Percentiles rank a stretch among this genome's conserved stretches.
Evolutionary conservation across 1,284 basidiomycete genomes (phyloP).

Genomic region (Stereum hirsutum): DNA sequence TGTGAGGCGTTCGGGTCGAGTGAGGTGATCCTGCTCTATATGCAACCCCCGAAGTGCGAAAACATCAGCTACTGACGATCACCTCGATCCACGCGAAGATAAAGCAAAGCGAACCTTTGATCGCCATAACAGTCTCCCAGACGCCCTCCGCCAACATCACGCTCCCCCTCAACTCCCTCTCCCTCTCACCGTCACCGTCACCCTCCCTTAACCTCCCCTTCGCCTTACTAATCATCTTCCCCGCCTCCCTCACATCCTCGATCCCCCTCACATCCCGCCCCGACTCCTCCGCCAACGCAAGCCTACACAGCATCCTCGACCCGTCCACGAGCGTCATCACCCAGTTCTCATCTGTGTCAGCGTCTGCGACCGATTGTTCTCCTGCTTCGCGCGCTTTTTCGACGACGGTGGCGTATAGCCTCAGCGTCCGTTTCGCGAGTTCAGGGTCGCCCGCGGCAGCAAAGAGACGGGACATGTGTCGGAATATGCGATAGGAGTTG

Average conservation of each 20-base stretch:
- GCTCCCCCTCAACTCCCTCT: constrained; percentile 40
- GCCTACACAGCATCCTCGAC: constrained; percentile 60
- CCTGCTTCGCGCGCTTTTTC: constrained; percentile 61
- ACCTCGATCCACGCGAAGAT: too few relatives aligned
- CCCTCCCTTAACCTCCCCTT: constrained; percentile 35
- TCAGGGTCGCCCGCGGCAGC: constrained; percentile 52
- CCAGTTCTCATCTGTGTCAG: constrained; percentile 58
- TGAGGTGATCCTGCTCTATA: constrained; percentile 60
- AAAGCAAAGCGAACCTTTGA: constrained; percentile 38
- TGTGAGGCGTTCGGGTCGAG: constrained; percentile 49
- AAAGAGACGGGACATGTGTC: constrained; percentile 73
- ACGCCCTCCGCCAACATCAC: constrained; percentile 63
- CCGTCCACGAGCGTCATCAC: constrained; percentile 69
- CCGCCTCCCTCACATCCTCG: constrained; percentile 49
- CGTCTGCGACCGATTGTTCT: constrained; percentile 39
- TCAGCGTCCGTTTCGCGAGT: constrained; percentile 70
- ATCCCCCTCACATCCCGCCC: constrained; percentile 26
- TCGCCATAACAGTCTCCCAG: constrained; percentile 48
- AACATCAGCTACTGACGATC: constrained; percentile 2
- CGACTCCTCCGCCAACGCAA: constrained; percentile 27
- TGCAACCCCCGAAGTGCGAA: constrained; percentile 3
- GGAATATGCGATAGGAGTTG: constrained; percentile 77
- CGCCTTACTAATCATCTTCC: constrained; percentile 44
- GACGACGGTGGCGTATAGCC: constrained; percentile 80
- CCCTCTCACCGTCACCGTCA: constrained; percentile 25